phyloP scores from a whole-genome alignment of 257 asterid genomes.

The Salvia rosmarinus region DNA sequence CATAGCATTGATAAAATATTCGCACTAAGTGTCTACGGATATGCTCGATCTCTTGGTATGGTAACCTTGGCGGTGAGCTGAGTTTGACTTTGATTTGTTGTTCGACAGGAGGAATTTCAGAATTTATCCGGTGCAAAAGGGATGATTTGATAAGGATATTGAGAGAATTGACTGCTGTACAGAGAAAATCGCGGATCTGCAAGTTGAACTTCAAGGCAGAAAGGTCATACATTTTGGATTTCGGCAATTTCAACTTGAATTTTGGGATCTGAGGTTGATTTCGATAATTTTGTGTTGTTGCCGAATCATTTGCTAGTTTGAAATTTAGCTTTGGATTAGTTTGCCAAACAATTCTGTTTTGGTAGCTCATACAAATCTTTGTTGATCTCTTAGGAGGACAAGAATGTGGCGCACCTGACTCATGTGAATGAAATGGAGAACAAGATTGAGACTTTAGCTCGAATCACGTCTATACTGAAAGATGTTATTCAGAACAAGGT shows the following conservation, averaged over 20 bases:
- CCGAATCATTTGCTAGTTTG: slow-evolving; percentile 20
- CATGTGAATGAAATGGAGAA: slow-evolving; percentile 97
- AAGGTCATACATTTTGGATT: slow-evolving; percentile 57
- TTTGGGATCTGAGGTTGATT: slow-evolving; percentile 21
- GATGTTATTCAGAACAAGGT: slow-evolving; percentile 98
- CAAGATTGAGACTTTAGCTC: slow-evolving; percentile 81
- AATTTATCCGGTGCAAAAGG: slow-evolving; percentile 66
- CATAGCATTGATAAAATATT: not conserved
- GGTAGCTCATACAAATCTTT: slow-evolving; percentile 31
- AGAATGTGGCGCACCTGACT: slow-evolving; percentile 89
- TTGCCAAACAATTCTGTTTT: slow-evolving; percentile 5
- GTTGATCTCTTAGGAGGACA: slow-evolving; percentile 72
- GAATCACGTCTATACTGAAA: slow-evolving; percentile 86
- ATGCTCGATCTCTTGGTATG: slow-evolving; percentile 18
- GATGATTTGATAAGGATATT: slow-evolving; percentile 88
- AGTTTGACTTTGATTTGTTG: slow-evolving; percentile 27
- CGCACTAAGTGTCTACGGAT: not conserved
- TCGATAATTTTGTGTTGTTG: not conserved
- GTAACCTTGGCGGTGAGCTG: slow-evolving; percentile 26
- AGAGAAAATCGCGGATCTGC: slow-evolving; percentile 92
- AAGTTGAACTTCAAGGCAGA: slow-evolving; percentile 99
- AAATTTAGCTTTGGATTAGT: slow-evolving; percentile 17
- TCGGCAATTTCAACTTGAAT: not conserved
- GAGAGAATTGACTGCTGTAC: slow-evolving; percentile 88
- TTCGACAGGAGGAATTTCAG: slow-evolving; percentile 74